A percentile compares a stretch with the other conserved stretches of the same genome.
phyloP scores from a whole-genome alignment of 1,139 yeast species.

The Pichia sp. region DNA sequence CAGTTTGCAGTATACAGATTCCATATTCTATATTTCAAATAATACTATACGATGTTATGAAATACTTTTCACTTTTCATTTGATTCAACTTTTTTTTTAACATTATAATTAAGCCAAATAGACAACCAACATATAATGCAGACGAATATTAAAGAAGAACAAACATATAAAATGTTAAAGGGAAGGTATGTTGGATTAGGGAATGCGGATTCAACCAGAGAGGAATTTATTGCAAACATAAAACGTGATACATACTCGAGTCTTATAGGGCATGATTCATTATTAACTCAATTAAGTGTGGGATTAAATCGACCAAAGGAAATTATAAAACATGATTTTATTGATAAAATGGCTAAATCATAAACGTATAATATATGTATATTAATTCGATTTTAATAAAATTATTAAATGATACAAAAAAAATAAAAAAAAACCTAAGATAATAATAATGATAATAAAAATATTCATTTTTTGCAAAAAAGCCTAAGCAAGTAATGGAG shows the following conservation, averaged over 20 bases:
- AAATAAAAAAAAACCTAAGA: background rate
- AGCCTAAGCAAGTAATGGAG: constrained; percentile 24
- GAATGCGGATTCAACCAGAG: constrained; percentile 56
- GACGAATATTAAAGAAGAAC: constrained; percentile 42
- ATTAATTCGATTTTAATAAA: no score
- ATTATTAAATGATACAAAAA: background rate
- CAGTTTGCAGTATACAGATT: no score
- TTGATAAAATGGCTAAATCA: constrained; percentile 57
- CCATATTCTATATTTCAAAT: no score
- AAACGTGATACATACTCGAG: constrained; percentile 72
- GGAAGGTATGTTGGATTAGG: constrained; percentile 68
- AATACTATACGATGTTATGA: no score
- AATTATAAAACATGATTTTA: constrained; percentile 42
- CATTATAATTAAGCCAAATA: background rate
- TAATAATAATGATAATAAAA: background rate
- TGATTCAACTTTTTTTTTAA: background rate
- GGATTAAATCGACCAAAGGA: constrained; percentile 52
- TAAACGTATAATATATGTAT: background rate
- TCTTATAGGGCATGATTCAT: constrained; percentile 60
- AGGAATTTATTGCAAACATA: constrained; percentile 55
- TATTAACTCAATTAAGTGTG: constrained; percentile 61
- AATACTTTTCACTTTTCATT: background rate
- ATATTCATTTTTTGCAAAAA: background rate
- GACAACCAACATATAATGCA: background rate
- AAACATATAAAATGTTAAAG: constrained; percentile 55